Evolutionary conservation across 2,329 filamentous ascomycete species (phyloP).

Genomic region (Madurella fahalii): DNA sequence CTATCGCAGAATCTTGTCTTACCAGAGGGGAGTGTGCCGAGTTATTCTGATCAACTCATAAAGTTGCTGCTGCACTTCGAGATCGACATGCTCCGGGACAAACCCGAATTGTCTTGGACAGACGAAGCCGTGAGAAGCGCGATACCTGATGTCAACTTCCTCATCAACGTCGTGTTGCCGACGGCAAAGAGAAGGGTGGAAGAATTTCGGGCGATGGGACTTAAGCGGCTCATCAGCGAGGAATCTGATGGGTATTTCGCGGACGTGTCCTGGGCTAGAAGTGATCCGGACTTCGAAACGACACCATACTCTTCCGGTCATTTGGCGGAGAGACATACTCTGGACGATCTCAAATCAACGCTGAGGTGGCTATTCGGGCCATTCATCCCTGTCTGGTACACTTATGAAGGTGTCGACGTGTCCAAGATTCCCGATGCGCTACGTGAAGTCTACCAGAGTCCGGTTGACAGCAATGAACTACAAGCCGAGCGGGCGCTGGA

Average conservation of each 20-base stretch:
- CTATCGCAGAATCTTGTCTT: neutral
- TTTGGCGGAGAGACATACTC: neutral
- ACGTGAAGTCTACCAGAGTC: neutral
- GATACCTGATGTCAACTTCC: neutral
- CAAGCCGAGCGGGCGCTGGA: too few species aligned
- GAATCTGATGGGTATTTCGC: neutral
- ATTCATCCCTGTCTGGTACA: constrained; percentile 3
- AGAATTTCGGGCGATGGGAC: neutral
- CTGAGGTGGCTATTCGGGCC: neutral
- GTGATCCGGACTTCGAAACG: neutral
- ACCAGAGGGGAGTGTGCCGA: neutral
- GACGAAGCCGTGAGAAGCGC: neutral
- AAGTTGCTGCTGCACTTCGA: neutral
- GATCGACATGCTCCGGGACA: too few species aligned
- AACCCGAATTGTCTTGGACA: too few species aligned
- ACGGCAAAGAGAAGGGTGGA: neutral
- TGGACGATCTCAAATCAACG: neutral
- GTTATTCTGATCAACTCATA: neutral
- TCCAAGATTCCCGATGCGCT: neutral
- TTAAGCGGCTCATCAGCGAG: neutral
- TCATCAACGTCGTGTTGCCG: neutral
- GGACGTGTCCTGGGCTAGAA: constrained; percentile 8
- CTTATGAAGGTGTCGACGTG: neutral
- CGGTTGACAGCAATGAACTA: too few species aligned
- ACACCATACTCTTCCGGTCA: neutral